Percentiles rank a stretch among this genome's conserved stretches.
phyloP scores from a whole-genome alignment of 176 grass and related monocot species.

The Otatea glauca region DNA sequence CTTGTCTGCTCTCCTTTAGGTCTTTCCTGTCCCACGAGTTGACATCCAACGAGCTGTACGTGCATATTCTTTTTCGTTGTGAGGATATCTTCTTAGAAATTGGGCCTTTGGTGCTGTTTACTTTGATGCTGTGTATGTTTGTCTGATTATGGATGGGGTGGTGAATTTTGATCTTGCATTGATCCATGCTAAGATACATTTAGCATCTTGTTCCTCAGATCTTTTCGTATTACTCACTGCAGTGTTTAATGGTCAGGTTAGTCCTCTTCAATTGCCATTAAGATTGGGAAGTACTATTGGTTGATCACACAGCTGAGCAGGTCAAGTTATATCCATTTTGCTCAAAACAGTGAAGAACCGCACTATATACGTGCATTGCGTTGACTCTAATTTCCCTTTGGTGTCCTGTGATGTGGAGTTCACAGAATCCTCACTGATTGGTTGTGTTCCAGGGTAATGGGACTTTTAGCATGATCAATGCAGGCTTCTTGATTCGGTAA shows the following conservation, averaged over 20 bases:
- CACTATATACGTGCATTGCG: neutral
- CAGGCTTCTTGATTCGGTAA: constrained; percentile 40
- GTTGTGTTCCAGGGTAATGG: neutral
- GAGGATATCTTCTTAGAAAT: neutral
- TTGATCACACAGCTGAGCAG: constrained; percentile 17
- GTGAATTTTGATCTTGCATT: constrained; percentile 20
- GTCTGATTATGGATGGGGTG: neutral
- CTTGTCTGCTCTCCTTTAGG: constrained; percentile 33
- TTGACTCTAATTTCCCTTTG: neutral
- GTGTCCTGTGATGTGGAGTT: constrained; percentile 7
- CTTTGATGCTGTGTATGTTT: neutral
- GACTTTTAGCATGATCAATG: neutral
- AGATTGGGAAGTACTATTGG: neutral
- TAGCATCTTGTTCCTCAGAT: constrained; percentile 25
- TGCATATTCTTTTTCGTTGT: constrained; percentile 12
- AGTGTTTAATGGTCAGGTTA: constrained; percentile 33
- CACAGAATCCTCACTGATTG: constrained; percentile 9
- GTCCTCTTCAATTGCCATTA: constrained; percentile 14
- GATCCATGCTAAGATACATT: neutral
- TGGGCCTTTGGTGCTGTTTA: neutral
- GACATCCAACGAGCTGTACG: neutral
- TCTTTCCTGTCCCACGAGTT: neutral
- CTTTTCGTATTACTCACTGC: constrained; percentile 28
- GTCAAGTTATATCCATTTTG: constrained; percentile 18
- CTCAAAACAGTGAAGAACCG: constrained; percentile 13